Base-by-base conservation (phyloP, 768 basidiomycete species). In the Pleurotus cornucopiae region DNA sequence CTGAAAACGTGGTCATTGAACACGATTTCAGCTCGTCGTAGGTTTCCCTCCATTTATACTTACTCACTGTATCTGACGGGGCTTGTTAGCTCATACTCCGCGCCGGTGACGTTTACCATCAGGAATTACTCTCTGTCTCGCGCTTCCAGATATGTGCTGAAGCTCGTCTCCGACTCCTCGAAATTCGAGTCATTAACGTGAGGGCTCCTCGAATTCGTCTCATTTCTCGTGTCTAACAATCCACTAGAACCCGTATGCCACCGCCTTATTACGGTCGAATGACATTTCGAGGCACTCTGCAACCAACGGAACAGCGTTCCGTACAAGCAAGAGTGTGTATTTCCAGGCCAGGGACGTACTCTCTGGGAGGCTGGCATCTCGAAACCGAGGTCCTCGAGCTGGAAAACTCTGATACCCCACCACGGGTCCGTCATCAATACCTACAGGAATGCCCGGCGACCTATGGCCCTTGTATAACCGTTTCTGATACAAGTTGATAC, bases 1-100 rank as follows among this genome's bases (percentile, higher is more conserved):
- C 76, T 54, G 77, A 78, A 57, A 67, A 69, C n/a, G 57, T 63
- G 38, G 62, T 73, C 5, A 58, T 81, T 20, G 63, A 69, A 46
- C 88, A 92, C 63, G 83, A 91, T 67, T 94, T 95, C 61, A 69
- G 71, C 1, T 58, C 69, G 55, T 88, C 88, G 94, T 94, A 61
- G 60, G 88, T 77, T 26, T 43, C 38, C 9, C 38, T 41, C 52
- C 38, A 18, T 48, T 21, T 43, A 16, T 55, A 37, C 26, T 34
- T 51, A 46, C 46, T 55, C 37, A 58, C 30, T 12, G 18, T 23
- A 16, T 44, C 18, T 26, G 25, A 52, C 34, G 60, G 53, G 49
- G 16, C 20, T 40, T 44, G 11, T 7, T 58, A 94, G 90, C 16
- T 76, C 82, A 2, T 85, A 79, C 63, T 73, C 73, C 30, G 67